Evolutionary conservation across 1,284 basidiomycete genomes (phyloP).

Genomic region (Farysia itapuensis): DNA sequence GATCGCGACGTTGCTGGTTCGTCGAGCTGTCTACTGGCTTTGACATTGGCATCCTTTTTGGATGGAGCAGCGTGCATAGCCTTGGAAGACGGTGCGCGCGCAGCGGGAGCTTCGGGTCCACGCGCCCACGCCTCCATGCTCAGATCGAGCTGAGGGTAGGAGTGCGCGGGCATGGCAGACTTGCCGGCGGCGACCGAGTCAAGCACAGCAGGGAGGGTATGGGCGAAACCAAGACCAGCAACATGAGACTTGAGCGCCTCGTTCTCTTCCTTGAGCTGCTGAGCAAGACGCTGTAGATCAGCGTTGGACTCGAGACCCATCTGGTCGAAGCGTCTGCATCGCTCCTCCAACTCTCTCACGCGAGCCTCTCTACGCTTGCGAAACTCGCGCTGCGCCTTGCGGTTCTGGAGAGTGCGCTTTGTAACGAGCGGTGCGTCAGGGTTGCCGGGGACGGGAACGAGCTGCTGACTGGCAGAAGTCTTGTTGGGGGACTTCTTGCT

Average conservation of each 20-base stretch:
- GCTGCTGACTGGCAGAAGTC: conserved; percentile 31
- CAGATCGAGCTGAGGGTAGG: conserved; percentile 20
- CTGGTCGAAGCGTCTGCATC: conserved; percentile 51
- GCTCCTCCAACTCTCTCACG: conserved; percentile 50
- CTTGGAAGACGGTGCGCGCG: conserved; percentile 1
- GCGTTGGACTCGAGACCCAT: conserved; percentile 54
- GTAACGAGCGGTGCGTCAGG: conserved; percentile 43
- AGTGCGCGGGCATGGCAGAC: conserved; percentile 10
- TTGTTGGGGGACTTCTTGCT: conserved; percentile 20
- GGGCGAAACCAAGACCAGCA: conserved; percentile 46
- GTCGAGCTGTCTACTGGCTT: not conserved
- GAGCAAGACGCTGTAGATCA: conserved; percentile 47
- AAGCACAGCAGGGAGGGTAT: conserved; percentile 39
- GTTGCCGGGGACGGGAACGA: conserved; percentile 35
- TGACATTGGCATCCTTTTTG: conserved; percentile 9
- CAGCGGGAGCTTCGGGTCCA: conserved; percentile 3
- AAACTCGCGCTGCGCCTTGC: conserved; percentile 54
- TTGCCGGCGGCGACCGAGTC: conserved; percentile 21
- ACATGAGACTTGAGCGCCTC: conserved; percentile 48
- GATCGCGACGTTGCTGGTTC: conserved; percentile 1
- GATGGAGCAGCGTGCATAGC: not conserved
- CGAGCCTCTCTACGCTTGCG: conserved; percentile 53
- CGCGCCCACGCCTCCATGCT: conserved; percentile 32
- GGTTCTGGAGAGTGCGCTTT: conserved; percentile 52
- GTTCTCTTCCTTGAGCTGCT: conserved; percentile 52